These are phyloP conservation scores for Candida endomychidarum DNA, from an alignment of 805 yeast species.

Conservation along the genomic window DNA sequence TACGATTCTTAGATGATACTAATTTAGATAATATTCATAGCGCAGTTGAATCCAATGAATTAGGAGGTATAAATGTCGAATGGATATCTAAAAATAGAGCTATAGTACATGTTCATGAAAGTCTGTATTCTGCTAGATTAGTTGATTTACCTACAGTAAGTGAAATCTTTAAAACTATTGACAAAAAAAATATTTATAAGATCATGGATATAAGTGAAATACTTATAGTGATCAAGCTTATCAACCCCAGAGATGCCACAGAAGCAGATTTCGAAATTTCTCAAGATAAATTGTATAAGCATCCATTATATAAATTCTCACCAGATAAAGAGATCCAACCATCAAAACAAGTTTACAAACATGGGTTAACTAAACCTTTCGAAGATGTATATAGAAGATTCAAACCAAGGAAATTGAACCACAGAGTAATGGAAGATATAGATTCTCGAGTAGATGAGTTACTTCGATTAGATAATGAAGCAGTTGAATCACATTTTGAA, in stretches of 20 bases:
- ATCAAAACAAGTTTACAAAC: constrained; percentile 54
- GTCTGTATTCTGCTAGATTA: constrained; percentile 75
- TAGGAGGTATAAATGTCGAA: constrained; percentile 67
- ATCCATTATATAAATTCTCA: constrained; percentile 39
- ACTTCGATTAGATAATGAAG: constrained; percentile 73
- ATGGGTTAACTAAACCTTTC: constrained; percentile 84
- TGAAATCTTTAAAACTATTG: constrained; percentile 86
- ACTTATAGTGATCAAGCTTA: constrained; percentile 64
- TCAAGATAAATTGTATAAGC: constrained; percentile 29
- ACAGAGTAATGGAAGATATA: constrained; percentile 69
- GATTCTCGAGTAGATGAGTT: constrained; percentile 79
- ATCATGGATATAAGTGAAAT: constrained; percentile 85
- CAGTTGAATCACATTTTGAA: constrained; percentile 78
- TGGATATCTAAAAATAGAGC: constrained; percentile 86
- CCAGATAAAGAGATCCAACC: constrained; percentile 41
- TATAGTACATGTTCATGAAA: constrained; percentile 64
- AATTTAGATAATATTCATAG: constrained; percentile 71
- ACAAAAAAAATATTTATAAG: constrained; percentile 83
- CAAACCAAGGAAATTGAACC: constrained; percentile 68
- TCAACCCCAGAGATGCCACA: constrained; percentile 39
- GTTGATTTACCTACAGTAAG: constrained; percentile 87
- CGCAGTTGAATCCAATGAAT: constrained; percentile 76
- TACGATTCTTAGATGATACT: constrained; percentile 70
- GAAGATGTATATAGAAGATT: constrained; percentile 67
- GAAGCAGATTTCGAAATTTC: constrained; percentile 50